A percentile compares a stretch with the other conserved stretches of the same genome.
phyloP scores from a whole-genome alignment of 2,329 filamentous ascomycete genomes.

The Pseudocercospora eumusae region DNA sequence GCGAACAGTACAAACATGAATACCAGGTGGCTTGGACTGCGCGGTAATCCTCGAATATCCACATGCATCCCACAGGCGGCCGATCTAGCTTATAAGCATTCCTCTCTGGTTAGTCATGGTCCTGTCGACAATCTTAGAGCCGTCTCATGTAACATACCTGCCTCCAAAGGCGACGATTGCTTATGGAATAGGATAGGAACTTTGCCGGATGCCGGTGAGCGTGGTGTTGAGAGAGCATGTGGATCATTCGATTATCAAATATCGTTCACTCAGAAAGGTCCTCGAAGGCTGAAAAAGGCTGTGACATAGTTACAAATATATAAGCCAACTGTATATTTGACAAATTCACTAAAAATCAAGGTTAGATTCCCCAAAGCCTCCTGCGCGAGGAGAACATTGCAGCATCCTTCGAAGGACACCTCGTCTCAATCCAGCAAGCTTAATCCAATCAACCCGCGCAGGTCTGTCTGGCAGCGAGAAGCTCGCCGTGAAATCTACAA shows the following conservation, averaged over 20 bases:
- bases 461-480: neutral
- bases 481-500: neutral
- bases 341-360: neutral
- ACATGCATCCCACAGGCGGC: neutral
- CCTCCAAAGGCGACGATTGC: neutral
- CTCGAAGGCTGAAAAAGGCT: neutral
- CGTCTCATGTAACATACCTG: neutral
- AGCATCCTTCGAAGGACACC: neutral
- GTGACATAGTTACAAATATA: neutral
- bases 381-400: neutral
- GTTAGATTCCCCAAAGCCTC: neutral
- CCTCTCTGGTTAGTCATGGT: neutral
- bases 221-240: neutral
- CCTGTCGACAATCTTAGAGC: neutral
- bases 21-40: slow-evolving; percentile 2
- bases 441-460: neutral
- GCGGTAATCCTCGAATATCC: neutral
- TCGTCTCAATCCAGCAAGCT: neutral
- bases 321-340: neutral
- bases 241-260: neutral
- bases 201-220: neutral
- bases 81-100: neutral
- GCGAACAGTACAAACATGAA: neutral
- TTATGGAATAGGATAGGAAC: neutral
- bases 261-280: neutral